Evolutionary conservation across 2,329 filamentous ascomycete species (phyloP), one percentile per base, ranked within the genome.

Genomic region (Xylaria sp.): DNA sequence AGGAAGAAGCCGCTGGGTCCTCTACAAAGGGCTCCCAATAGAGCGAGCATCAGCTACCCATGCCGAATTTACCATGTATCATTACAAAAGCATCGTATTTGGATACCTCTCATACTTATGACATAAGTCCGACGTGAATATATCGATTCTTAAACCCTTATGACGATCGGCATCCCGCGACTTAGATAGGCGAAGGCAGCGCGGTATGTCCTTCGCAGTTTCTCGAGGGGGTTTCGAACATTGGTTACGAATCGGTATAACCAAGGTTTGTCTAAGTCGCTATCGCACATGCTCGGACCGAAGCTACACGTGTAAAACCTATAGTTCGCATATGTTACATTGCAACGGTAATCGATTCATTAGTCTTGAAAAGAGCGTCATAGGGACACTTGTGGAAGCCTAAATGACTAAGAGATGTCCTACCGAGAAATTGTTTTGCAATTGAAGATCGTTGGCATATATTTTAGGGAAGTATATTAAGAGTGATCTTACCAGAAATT

Each of bases 301-400:
- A 70, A 16, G 53, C 10, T 57, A 48, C 47, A 63, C 61, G 16
- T 60, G 57, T 64, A 42, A 10, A 55, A 59, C 47, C 12, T 27
- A 6, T 18, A 37, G 44, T 58, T 47, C 8, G 23, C n/a, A n/a
- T 47, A 29, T 27, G 25, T 61, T 27, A 32, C 18, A 27, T 40
- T 40, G 6, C 18, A 51, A 48, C 23, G 5, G 6, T 25, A 53
- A 16, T 6, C 53, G 37, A 50, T 64, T 35, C 21, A 32, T 48
- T 6, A 27, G 5, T 35, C 32, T 35, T 53, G 54, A 44, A 42
- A 3, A 40, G 25, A 10, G 58, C 63, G 10, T 6, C 48, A 57
- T 35, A 10, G 29, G 32, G 8, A 44, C 35, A 12, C 37, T 9
- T 29, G 21, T 25, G 23, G 48, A 18, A 32, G 13, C n/a, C 23